A percentile compares a stretch with the other conserved stretches of the same genome.
Evolutionary conservation across 768 basidiomycete genomes (phyloP).

Genomic region (Amanita jacksonii): DNA sequence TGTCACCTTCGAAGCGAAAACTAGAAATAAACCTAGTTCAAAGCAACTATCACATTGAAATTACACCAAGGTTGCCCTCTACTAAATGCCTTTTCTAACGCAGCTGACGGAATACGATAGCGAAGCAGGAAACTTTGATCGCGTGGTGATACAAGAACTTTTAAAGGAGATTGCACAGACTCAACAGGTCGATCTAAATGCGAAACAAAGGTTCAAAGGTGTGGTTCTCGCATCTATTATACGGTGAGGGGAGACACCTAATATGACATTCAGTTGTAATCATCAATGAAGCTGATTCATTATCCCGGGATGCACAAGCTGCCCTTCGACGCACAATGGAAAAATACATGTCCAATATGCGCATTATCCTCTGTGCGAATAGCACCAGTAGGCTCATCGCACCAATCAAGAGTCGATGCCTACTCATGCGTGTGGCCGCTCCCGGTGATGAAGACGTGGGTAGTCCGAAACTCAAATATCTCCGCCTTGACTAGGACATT

Average conservation of each 20-base stretch:
- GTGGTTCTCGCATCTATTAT: constrained; percentile 8
- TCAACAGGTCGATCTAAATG: constrained; percentile 93
- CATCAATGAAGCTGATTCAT: constrained; percentile 94
- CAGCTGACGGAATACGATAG: constrained; percentile 28
- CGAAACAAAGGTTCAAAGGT: constrained; percentile 98
- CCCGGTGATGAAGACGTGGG: constrained; percentile 68
- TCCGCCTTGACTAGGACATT: background rate
- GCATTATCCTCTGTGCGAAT: constrained; percentile 93
- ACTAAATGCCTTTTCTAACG: background rate
- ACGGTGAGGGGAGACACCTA: background rate
- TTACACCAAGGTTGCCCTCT: constrained; percentile 78
- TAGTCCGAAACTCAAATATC: constrained; percentile 1
- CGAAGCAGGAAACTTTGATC: constrained; percentile 92
- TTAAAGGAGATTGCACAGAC: constrained; percentile 98
- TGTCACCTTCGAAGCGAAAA: constrained; percentile 90
- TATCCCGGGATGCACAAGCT: constrained; percentile 94
- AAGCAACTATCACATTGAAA: constrained; percentile 96
- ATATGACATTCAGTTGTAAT: constrained; percentile 63
- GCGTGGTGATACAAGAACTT: constrained; percentile 92
- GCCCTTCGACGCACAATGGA: constrained; percentile 98
- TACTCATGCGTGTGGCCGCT: constrained; percentile 88
- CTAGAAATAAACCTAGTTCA: constrained; percentile 95
- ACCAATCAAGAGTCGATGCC: constrained; percentile 91
- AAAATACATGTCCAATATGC: constrained; percentile 97
- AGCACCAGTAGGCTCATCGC: constrained; percentile 93